Base-by-base conservation (phyloP, 257 asterid genomes). In the Solanum sejunctum region DNA sequence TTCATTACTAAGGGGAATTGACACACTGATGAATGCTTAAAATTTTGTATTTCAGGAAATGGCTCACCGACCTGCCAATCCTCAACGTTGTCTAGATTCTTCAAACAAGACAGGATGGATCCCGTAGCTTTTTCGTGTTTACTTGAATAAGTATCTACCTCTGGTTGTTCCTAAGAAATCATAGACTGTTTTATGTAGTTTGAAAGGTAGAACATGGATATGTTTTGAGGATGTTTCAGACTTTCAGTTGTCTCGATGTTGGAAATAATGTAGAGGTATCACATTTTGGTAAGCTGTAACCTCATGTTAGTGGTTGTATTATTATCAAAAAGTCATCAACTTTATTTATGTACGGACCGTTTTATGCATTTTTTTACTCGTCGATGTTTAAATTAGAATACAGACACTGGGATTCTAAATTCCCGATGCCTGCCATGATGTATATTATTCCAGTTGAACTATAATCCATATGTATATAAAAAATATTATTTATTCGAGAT, bases 51-150 rank as follows among this genome's bases (percentile, higher is more conserved):
- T 87, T 83, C 90, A 95, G 98, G 97, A 93, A 89, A 80, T 88
- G 93, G 92, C 88, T 93, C 12, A 92, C 96, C 8, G 97, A 96
- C 80, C 88, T 95, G 82, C 95, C 94, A 82, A 91, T 28, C 94
- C 89, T 16, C 95, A 92, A 87, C 90, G 94, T 8, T 97, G 98
- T 85, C 93, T 95, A 21, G 94, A 90, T 88, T 91, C 98, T 15
- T 92, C 98, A 36, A 92, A 91, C 85, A 94, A 88, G 88, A 79
- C 96, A 11, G 98, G 98, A 41, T 89, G 97, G 97, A 41, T 88
- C 92, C 8, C 78, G 93, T 64, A 87, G 98, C 92, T 91, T 93
- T 85, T 92, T 91, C 47, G 93, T 20, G 36, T 23, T 10, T 41
- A 71, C 36, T 3, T n/a, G 56, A 41, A 72, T 71, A 39, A 17